phyloP scores from a whole-genome alignment of 169 alveolate species.

The Babesia sp. region DNA sequence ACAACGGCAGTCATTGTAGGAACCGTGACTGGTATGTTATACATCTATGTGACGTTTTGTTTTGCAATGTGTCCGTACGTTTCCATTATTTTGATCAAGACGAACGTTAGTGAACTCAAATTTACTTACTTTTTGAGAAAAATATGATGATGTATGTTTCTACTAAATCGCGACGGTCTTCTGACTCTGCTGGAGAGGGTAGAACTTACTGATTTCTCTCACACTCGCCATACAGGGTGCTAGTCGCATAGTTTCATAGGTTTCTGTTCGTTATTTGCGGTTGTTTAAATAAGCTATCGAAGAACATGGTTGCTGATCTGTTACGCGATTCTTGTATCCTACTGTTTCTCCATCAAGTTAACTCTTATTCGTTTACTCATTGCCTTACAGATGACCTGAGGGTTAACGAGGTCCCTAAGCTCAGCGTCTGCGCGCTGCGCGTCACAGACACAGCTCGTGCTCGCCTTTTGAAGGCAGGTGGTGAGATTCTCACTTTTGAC shows the following conservation, averaged over 20 bases:
- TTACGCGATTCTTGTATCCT: not conserved
- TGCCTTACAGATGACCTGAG: slow-evolving; percentile 86
- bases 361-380: not conserved
- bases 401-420: slow-evolving; percentile 81
- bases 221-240: not conserved
- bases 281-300: not conserved
- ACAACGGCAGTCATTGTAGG: slow-evolving; percentile 95
- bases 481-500: slow-evolving; percentile 97
- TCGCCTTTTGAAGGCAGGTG: slow-evolving; percentile 95
- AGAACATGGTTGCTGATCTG: not conserved
- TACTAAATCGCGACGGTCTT: slow-evolving; percentile 85
- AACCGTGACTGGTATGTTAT: slow-evolving; percentile 88
- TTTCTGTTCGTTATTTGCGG: not conserved
- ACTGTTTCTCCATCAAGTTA: too few species aligned
- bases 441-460: slow-evolving; percentile 97
- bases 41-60: not conserved
- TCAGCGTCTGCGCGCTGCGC: slow-evolving; percentile 94
- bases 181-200: slow-evolving; percentile 81
- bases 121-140: not conserved
- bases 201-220: slow-evolving; percentile 62
- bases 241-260: not conserved
- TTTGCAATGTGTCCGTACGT: not conserved
- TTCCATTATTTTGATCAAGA: not conserved
- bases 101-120: not conserved
- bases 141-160: slow-evolving; percentile 75